These are phyloP conservation scores for Fusarium sp. DNA, from an alignment of 2,329 filamentous ascomycete genomes.

Conservation along the genomic window DNA sequence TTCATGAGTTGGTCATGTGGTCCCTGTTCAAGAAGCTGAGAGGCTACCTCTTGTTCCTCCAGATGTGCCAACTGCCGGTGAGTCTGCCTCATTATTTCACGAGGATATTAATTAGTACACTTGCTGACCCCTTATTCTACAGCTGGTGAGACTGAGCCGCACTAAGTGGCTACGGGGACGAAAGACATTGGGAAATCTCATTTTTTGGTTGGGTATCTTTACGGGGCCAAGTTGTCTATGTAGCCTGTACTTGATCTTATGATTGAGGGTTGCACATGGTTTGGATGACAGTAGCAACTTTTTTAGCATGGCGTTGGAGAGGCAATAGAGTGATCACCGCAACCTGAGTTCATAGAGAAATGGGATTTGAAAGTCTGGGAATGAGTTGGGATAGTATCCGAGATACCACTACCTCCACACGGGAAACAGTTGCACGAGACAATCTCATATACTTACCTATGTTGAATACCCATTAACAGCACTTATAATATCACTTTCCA, in stretches of 20 bases:
- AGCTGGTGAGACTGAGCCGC: slow-evolving; percentile 74
- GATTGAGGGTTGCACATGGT: slow-evolving; percentile 5
- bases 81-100: slow-evolving; percentile 31
- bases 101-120: background rate
- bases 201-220: slow-evolving; percentile 85
- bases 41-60: slow-evolving; percentile 78
- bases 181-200: slow-evolving; percentile 75
- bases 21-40: slow-evolving; percentile 83
- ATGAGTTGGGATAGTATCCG: no score
- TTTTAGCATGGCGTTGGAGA: background rate
- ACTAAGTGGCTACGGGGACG: slow-evolving; percentile 74
- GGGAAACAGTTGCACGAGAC: background rate
- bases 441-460: background rate
- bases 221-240: slow-evolving; percentile 78
- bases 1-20: slow-evolving; percentile 85
- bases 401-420: background rate
- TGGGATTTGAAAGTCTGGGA: background rate
- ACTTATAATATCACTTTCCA: background rate
- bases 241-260: slow-evolving; percentile 71
- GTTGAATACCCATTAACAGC: background rate
- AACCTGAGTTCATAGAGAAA: background rate
- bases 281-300: background rate
- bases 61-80: slow-evolving; percentile 79
- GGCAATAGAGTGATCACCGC: background rate
- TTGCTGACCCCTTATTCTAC: slow-evolving; percentile 3